Base-by-base conservation (phyloP, 192 early-diverging fungal genomes). In the Gonapodya sp. region DNA sequence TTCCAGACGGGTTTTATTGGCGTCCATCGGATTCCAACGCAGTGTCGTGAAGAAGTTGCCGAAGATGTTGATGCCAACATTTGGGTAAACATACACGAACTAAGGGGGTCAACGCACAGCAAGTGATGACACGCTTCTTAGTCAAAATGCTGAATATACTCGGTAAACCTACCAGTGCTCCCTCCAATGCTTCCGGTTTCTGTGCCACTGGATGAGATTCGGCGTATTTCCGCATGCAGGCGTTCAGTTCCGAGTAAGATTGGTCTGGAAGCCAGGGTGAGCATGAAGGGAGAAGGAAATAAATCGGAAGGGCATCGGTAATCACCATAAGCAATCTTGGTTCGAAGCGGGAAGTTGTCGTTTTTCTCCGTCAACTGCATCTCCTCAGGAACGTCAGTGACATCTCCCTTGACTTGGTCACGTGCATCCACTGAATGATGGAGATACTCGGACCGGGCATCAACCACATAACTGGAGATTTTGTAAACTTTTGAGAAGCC, bases 31-130 rank as follows among this genome's bases (percentile, higher is more conserved):
- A 33, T 18, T 77, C 75, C 75, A 77, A 16, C 75, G 2, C 30
- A 77, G 75, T 8, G 75, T 77, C 8, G 75, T 16, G 75, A 77
- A 32, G 8, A 77, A 18, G 75, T 77, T 77, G 75, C 75, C 75
- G 75, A 77, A 18, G 75, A 77, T 34, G 75, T 77, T 77, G 30
- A 77, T 18, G 75, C 75, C 75, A 18, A 77, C 31, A 33, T 77
- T 77, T 34, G 75, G 75, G 18, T 16, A 34, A 2, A 77, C 46
- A 24, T 64, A 64, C 8, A 64, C 46, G 46, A 64, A 64, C 46
- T 64, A 16, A 24, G 24, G 24, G 46, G 24, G 46, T n/a, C n/a
- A n/a, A n/a, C n/a, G n/a, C n/a, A n/a, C n/a, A n/a, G n/a, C n/a
- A n/a, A n/a, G n/a, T n/a, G n/a, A n/a, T n/a, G n/a, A n/a, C n/a